Base-by-base conservation (phyloP, 176 grass and related monocot species). In the Avena atlantica region DNA sequence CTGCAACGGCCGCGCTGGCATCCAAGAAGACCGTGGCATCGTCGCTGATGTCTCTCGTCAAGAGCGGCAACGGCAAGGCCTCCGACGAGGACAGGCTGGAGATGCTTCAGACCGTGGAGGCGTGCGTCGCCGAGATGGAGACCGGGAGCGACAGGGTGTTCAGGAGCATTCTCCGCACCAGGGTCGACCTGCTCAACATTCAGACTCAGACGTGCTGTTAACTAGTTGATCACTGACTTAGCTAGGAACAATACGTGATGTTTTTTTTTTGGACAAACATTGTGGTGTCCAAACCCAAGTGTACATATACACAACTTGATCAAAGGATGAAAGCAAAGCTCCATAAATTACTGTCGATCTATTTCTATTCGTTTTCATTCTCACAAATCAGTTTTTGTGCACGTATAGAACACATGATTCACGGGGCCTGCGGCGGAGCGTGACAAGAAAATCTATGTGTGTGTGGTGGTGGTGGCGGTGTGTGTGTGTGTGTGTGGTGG, bases 161-260 rank as follows among this genome's bases (percentile, higher is more conserved):
- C 79, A 87, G 64, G 57, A 86, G 58, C 65, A 86, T 95, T 16
- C 79, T 88, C 29, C 83, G 64, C 31, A 81, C 83, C 23, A 89
- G 93, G 59, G 86, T 95, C 8, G 76, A 81, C 1, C 87, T 93
- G 31, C 91, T 93, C 50, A 93, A 95, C 79, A 93, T 93, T 40
- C 87, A 87, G 16, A 89, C 86, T 16, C 23, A 76, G 15, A 53
- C 73, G 8, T 76, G 23, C 24, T 76, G 73, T 5, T 74, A 25
- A 76, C 21, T 15, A 8, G 37, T 7, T 40, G 37, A 27, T 7
- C 12, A 25, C 12, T 23, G 3, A 4, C 20, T 12, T 15, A 40
- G 29, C 1, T 47, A 48, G 9, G 37, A 4, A 24, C 11, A 24
- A 40, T 40, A 40, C 37, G 9, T 12, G n/a, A 5, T 48, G 19